These are phyloP conservation scores for Podaxis mareebaensis DNA, from an alignment of 768 basidiomycete genomes.

Conservation along the genomic window DNA sequence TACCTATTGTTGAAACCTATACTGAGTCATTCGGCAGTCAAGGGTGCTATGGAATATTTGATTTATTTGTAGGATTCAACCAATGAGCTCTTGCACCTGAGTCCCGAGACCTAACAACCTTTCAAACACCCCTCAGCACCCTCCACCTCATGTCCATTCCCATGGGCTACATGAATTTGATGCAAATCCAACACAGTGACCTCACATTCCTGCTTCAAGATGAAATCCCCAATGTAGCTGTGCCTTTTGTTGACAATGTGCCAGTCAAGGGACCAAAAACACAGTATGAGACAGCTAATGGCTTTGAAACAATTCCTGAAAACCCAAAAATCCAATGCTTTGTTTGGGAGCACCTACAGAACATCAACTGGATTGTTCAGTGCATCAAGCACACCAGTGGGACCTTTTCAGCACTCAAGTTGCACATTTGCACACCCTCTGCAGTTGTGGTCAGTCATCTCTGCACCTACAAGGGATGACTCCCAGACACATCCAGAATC, in stretches of 20 bases:
- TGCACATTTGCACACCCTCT: background rate
- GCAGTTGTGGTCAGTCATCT: conserved; percentile 26
- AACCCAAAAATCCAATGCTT: conserved; percentile 24
- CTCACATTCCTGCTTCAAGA: conserved; percentile 30
- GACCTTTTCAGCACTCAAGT: conserved; percentile 33
- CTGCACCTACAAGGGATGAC: conserved; percentile 31
- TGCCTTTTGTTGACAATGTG: conserved; percentile 33
- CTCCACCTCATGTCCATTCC: conserved; percentile 34
- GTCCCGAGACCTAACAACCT: conserved; percentile 35
- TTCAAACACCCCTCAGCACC: conserved; percentile 36
- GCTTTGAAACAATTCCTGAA: conserved; percentile 4
- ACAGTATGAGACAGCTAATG: conserved; percentile 22
- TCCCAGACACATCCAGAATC: conserved; percentile 23
- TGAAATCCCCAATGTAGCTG: conserved; percentile 26
- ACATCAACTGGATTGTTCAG: conserved; percentile 18
- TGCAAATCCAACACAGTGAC: conserved; percentile 34
- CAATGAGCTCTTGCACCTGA: conserved; percentile 24
- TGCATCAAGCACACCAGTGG: conserved; percentile 27
- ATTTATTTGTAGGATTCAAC: conserved; percentile 33
- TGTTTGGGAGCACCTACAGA: conserved; percentile 27
- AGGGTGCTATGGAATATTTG: conserved; percentile 25
- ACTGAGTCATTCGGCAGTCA: conserved; percentile 35
- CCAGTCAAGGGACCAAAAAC: conserved; percentile 33
- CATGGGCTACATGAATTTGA: conserved; percentile 41
- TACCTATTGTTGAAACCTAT: conserved; percentile 31